These are phyloP conservation scores for Trichoderma lentiforme DNA, from an alignment of 2,329 filamentous ascomycete species.

Conservation along the genomic window DNA sequence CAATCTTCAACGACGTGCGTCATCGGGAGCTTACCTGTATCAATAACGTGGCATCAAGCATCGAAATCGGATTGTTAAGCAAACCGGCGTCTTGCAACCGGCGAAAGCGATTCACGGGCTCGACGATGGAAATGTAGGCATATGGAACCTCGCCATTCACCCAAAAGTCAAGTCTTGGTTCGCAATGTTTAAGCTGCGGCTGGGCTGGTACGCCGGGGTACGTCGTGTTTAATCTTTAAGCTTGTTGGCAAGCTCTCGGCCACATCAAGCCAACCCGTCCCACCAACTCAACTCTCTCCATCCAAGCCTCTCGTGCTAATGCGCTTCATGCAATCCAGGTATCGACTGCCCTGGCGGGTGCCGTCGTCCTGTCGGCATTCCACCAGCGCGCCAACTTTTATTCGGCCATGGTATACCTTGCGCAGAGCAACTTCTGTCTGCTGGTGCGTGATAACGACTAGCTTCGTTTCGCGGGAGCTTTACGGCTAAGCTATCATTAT, in stretches of 20 bases:
- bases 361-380: slow-evolving; percentile 85
- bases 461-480: not conserved
- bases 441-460: slow-evolving; percentile 60
- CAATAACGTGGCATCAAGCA: slow-evolving; percentile 21
- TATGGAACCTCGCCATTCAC: not conserved
- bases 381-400: slow-evolving; percentile 97
- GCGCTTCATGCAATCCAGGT: slow-evolving; percentile 46
- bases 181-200: slow-evolving; percentile 49
- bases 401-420: slow-evolving; percentile 92
- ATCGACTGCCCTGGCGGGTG: slow-evolving; percentile 78
- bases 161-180: slow-evolving; percentile 2
- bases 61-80: slow-evolving; percentile 2
- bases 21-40: slow-evolving; percentile 13
- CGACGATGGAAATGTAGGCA: slow-evolving; percentile 18
- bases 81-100: not conserved
- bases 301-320: not conserved
- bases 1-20: slow-evolving; percentile 4
- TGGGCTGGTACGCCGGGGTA: slow-evolving; percentile 61
- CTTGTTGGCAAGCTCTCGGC: not conserved
- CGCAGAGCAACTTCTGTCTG: slow-evolving; percentile 92
- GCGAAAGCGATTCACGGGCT: not conserved
- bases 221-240: slow-evolving; percentile 27
- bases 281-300: not conserved
- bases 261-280: not conserved
- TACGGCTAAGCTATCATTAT: not conserved